Evolutionary conservation across 2,329 filamentous ascomycete genomes (phyloP), one percentile per base, ranked within the genome.

Genomic region (Dothistroma septosporum): DNA sequence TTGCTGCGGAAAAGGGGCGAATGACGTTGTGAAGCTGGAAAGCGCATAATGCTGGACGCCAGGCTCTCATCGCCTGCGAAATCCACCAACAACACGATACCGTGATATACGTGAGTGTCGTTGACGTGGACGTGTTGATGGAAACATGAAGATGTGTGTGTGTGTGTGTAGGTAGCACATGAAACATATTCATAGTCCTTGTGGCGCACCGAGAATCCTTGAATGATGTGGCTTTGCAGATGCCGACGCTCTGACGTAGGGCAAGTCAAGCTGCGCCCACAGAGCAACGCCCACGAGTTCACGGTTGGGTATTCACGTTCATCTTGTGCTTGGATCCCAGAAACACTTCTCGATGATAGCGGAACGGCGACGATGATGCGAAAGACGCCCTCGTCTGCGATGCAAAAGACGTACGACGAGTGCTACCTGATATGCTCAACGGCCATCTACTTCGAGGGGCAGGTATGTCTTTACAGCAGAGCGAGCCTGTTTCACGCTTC

Each of bases 381-480:
- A 72, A 79, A 79, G 75, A 86, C 86, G 73, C 80, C 82, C 64
- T 82, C 87, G 73, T 86, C 89, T 76, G 86, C 87, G 64, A 86
- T 97, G 76, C 93, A 97, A 79, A 97, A 96, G 83, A 96, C 92
- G 59, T 97, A 97, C 78, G 93, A 97, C 79, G 92, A 97, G 76
- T 92, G 90, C 76, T 97, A 96, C 78, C 79, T 97, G 69, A 92
- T 89, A 73, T 97, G 92, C 77, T 97, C 92, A 14, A 97, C 92
- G 1, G 93, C 93, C 44, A 90, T 96, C 57, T 97, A 96, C 78
- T 97, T 96, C 76, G 94, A 99, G 79, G 86, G 88, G 74, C 89
- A 95, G 85, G 92, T 95, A 78, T 66, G 76, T 70, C 37, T 44
- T 16, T 19, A 8, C 32, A 46, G 28, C 22, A 24, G 53, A 44